Evolutionary conservation across 2,329 filamentous ascomycete species (phyloP).

Genomic region (Talaromyces sp.): DNA sequence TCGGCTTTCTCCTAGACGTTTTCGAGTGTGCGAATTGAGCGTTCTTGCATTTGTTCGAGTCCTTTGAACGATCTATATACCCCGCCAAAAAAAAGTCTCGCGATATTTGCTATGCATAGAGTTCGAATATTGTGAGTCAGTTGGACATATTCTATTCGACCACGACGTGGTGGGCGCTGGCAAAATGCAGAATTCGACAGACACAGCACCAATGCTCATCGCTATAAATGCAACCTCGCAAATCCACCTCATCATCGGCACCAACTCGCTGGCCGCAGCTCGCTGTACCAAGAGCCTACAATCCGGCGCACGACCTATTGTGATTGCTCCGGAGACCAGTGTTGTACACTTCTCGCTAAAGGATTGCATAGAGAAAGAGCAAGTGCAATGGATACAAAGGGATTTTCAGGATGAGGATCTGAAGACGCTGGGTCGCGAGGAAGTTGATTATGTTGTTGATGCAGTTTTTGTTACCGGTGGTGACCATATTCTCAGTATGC

Average conservation of each 20-base stretch:
- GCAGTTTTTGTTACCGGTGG: slow-evolving; percentile 80
- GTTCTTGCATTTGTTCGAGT: neutral
- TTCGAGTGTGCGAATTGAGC: neutral
- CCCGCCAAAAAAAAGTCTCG: neutral
- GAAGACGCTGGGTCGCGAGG: slow-evolving; percentile 70
- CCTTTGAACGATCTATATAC: neutral
- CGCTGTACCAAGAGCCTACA: slow-evolving; percentile 75
- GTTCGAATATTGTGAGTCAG: neutral
- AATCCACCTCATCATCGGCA: slow-evolving; percentile 79
- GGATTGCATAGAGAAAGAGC: slow-evolving; percentile 42
- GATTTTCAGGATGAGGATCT: slow-evolving; percentile 69
- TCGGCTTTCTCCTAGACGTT: too few relatives aligned
- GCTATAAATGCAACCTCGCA: slow-evolving; percentile 41
- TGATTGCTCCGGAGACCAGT: slow-evolving; percentile 67
- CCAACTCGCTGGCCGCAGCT: slow-evolving; percentile 80
- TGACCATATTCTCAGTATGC: slow-evolving; percentile 47
- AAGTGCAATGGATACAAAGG: slow-evolving; percentile 40
- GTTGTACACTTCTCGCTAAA: slow-evolving; percentile 58
- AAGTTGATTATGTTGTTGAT: slow-evolving; percentile 76
- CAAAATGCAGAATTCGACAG: neutral
- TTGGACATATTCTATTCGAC: neutral
- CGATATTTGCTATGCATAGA: neutral
- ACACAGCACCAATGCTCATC: slow-evolving; percentile 33
- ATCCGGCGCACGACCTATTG: slow-evolving; percentile 74
- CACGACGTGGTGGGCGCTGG: neutral